Percentiles rank a stretch among this genome's conserved stretches.
Evolutionary conservation across 768 basidiomycete genomes (phyloP).

Genomic region (Suillus ampliporus): DNA sequence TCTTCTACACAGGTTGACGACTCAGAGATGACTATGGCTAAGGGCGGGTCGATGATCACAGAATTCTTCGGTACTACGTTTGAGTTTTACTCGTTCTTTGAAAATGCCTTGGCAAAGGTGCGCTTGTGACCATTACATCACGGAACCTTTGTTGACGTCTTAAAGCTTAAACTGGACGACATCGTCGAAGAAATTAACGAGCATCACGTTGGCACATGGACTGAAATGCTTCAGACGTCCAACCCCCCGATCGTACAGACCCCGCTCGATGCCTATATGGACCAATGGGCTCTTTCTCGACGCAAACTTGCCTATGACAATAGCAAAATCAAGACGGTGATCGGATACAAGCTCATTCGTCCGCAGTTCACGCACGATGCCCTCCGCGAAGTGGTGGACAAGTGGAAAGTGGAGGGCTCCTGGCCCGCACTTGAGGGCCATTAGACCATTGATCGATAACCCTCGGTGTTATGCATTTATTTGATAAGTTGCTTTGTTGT

Average conservation of each 20-base stretch:
- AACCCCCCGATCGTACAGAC: constrained; percentile 74
- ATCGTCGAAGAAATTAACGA: constrained; percentile 85
- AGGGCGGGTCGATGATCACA: constrained; percentile 68
- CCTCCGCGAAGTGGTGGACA: constrained; percentile 74
- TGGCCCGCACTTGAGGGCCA: constrained; percentile 33
- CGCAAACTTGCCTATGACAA: constrained; percentile 73
- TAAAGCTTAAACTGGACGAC: constrained; percentile 69
- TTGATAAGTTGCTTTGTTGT: constrained; percentile 14
- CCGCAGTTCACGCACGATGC: constrained; percentile 68
- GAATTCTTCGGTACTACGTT: constrained; percentile 80
- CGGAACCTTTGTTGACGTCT: neutral
- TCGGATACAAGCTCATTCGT: constrained; percentile 68
- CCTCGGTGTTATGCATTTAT: constrained; percentile 19
- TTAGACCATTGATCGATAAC: neutral
- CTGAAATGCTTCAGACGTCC: constrained; percentile 75
- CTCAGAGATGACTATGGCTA: constrained; percentile 69
- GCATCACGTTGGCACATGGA: constrained; percentile 82
- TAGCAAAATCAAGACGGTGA: constrained; percentile 71
- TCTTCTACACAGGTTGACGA: constrained; percentile 65
- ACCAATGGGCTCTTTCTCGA: constrained; percentile 72
- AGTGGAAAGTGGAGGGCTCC: constrained; percentile 76
- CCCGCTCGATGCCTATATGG: constrained; percentile 81
- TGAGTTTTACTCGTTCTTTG: constrained; percentile 78
- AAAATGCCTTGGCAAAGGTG: constrained; percentile 72
- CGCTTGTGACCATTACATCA: neutral